Base-by-base conservation (phyloP, 352 stramenopile genomes). In the Phytophthora pluvialis region DNA sequence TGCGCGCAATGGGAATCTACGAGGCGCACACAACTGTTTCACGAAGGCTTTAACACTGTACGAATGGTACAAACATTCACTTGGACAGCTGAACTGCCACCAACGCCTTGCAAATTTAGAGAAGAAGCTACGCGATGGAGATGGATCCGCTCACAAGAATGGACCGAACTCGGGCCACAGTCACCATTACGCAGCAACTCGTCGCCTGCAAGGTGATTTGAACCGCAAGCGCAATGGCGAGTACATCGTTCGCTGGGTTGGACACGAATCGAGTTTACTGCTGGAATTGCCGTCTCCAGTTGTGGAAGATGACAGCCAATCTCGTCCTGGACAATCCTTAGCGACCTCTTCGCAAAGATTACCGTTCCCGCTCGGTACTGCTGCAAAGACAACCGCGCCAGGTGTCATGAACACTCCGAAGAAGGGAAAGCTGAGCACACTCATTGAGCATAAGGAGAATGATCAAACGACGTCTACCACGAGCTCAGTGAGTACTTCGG, bases 161-260 rank as follows among this genome's bases (percentile, higher is more conserved):
- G 81, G 78, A 3, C 79, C 77, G 11, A 78, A 85, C 29, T 71
- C 70, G 0, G 81, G 83, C 32, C 76, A 92, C 60, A 94, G 83
- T 36, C 85, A 94, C 33, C 85, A 94, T 60, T 94, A 94, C 51
- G 85, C 85, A 8, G 85, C 85, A 15, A 90, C 81, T 36, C 73
- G 85, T 12, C 76, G 85, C 5, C 60, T 94, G 2, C 85, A 94
- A 51, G 85, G 85, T n/a, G 85, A 94, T 43, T 33, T 94, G 10
- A 94, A 94, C 54, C 80, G 83, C n/a, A 90, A 90, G 36, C 82
- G 75, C 51, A 91, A 90, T 36, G 80, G 81, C 39, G 85, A 94
- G 64, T 90, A 93, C 57, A 89, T 92, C 32, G 77, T 94, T 18
- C 81, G 85, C 6, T 94, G 85, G 85, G 85, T 94, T 12, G 85